phyloP scores from a whole-genome alignment of 1,284 basidiomycete genomes.

The Cryptococcus deneoformans region DNA sequence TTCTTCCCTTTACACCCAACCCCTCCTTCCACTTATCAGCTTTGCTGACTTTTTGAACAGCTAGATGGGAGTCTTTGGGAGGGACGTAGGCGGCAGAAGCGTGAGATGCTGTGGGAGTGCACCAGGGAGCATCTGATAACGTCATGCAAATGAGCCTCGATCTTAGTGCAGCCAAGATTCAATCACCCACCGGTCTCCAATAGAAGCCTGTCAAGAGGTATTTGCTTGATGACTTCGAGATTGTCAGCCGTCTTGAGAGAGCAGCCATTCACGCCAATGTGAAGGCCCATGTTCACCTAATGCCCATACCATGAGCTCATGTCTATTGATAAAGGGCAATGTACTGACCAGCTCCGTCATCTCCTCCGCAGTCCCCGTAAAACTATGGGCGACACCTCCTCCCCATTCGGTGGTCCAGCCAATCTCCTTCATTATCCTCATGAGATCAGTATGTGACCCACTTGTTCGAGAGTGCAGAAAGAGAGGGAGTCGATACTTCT shows the following conservation, averaged over 20 bases:
- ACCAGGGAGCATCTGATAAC: constrained; percentile 73
- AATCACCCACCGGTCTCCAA: constrained; percentile 68
- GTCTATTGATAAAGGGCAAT: background rate
- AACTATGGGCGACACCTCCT: constrained; percentile 82
- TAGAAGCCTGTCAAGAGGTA: constrained; percentile 66
- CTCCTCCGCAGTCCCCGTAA: constrained; percentile 70
- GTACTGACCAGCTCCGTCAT: constrained; percentile 64
- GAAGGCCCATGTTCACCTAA: constrained; percentile 65
- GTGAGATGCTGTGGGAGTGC: constrained; percentile 71
- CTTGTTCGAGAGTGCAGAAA: constrained; percentile 82
- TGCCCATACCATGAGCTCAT: background rate
- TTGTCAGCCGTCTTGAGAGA: constrained; percentile 77
- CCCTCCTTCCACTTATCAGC: constrained; percentile 66
- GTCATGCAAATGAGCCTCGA: background rate
- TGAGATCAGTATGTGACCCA: constrained; percentile 67
- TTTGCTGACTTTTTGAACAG: constrained; percentile 53
- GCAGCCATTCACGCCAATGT: constrained; percentile 78
- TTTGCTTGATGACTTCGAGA: constrained; percentile 59
- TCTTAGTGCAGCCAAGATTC: background rate
- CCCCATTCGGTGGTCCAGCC: constrained; percentile 55
- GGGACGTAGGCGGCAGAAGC: constrained; percentile 64
- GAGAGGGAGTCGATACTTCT: constrained; percentile 69
- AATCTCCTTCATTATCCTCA: constrained; percentile 52
- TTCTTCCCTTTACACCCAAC: constrained; percentile 73
- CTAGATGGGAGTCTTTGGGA: constrained; percentile 51